phyloP scores from a whole-genome alignment of 306 rosid species.

The Amphicarpaea edgeworthii region DNA sequence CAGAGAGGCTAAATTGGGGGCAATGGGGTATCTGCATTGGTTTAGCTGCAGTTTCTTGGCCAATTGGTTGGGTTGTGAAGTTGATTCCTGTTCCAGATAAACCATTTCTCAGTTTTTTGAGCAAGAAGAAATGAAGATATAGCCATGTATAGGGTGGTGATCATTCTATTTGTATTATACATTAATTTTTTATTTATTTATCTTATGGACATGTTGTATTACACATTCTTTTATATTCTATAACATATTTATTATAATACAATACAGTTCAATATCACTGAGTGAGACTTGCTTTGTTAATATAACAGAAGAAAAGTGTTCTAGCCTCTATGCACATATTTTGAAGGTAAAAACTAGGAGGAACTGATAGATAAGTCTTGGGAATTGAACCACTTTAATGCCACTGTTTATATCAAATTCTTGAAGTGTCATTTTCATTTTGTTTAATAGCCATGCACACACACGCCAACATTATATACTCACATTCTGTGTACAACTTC shows the following conservation, averaged over 20 bases:
- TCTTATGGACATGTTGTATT: neutral
- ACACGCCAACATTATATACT: neutral
- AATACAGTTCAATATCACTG: neutral
- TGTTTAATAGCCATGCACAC: neutral
- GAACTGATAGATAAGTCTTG: neutral
- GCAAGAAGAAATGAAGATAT: no score
- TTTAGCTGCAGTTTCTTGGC: constrained; percentile 16
- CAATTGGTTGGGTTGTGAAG: no score
- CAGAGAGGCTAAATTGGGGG: constrained; percentile 44
- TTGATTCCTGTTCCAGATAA: no score
- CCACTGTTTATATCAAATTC: neutral
- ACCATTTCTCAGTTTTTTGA: no score
- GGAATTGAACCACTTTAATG: neutral
- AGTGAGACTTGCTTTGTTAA: neutral
- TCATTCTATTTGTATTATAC: neutral
- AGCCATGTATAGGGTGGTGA: neutral
- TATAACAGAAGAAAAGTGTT: neutral
- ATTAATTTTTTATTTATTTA: neutral
- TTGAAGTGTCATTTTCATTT: neutral
- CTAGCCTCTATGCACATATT: neutral
- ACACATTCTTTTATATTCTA: neutral
- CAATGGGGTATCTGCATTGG: constrained; percentile 39
- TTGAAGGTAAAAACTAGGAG: no score
- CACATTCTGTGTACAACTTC: no score
- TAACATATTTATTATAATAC: neutral